phyloP scores from a whole-genome alignment of 169 alveolate genomes.

The Blepharisma undulans region DNA sequence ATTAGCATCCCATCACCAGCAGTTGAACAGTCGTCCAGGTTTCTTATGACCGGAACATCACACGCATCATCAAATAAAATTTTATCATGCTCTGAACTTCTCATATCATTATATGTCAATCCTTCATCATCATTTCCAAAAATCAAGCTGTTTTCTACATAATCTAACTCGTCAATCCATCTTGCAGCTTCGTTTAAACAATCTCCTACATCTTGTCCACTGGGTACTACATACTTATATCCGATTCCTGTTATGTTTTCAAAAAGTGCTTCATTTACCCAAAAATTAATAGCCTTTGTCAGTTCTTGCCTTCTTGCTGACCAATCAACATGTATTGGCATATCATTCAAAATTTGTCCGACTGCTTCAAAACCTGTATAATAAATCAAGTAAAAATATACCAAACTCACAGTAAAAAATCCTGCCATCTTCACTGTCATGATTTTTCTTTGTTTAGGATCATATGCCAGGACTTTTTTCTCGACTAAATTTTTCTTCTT shows the following conservation, averaged over 20 bases:
- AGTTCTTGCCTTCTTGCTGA: slow-evolving; percentile 13
- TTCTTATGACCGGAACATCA: not conserved
- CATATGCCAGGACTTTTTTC: slow-evolving; percentile 27
- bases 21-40: not conserved
- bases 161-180: slow-evolving; percentile 15
- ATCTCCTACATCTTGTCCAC: slow-evolving; percentile 10
- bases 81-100: slow-evolving; percentile 37
- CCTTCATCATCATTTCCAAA: slow-evolving; percentile 35
- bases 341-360: slow-evolving; percentile 23
- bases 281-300: slow-evolving; percentile 7
- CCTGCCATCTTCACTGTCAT: not conserved
- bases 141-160: slow-evolving; percentile 31
- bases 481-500: not conserved
- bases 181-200: not conserved
- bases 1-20: slow-evolving; percentile 10
- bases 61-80: slow-evolving; percentile 31
- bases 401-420: not conserved
- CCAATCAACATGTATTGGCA: slow-evolving; percentile 35
- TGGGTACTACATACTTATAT: slow-evolving; percentile 19
- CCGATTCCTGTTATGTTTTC: slow-evolving; percentile 17
- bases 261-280: slow-evolving; percentile 26
- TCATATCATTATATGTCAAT: slow-evolving; percentile 11
- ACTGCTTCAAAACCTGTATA: slow-evolving; percentile 27
- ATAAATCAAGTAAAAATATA: slow-evolving; percentile 19
- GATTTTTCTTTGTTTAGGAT: slow-evolving; percentile 27